Evolutionary conservation across 1,139 yeast species (phyloP), one percentile per base, ranked within the genome.

Genomic region (Geotrichum restrictum): DNA sequence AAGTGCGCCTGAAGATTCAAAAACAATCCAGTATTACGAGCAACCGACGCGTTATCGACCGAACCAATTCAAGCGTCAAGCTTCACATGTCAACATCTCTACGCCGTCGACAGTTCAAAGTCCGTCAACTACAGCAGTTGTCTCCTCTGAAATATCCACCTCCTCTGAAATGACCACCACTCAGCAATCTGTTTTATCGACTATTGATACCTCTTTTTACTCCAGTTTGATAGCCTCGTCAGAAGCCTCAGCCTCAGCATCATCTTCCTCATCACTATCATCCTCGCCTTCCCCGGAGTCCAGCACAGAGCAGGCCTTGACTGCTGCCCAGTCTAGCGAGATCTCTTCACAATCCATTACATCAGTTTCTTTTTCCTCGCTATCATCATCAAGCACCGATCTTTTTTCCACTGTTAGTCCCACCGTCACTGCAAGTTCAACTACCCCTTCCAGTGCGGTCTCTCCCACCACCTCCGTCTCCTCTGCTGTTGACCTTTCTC

Each of bases 31-130:
- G 14, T 19, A 39, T 21, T 10, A 10, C 7, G 43, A 18, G 16
- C 27, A 32, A 27, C 47, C 47, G 19, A 31, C 16, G 31, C 47
- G 33, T 38, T 43, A 32, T n/a, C 47, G 39, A 8, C 47, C 11
- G 11, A 16, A 11, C 8, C 38, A 32, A 2, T 4, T 19, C 10
- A 48, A 49, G 19, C 52, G 55, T 8, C 55, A 48, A 33, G 13
- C 44, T 16, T 27, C 41, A 14, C 21, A 38, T 33, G 50, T 32
- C 46, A 52, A 52, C 42, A 41, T 36, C 27, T 48, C 55, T 5
- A 48, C 48, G 1, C 19, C 52, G 7, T 14, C 34, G 10, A 8
- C 49, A 5, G 11, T 11, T 13, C 42, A 10, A 11, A 3, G 18
- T n/a, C 38, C 48, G 27, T 37, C 42, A 42, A 39, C 47, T 5